phyloP scores from a whole-genome alignment of 2,329 filamentous ascomycete species.

The Teratosphaeria viscida region DNA sequence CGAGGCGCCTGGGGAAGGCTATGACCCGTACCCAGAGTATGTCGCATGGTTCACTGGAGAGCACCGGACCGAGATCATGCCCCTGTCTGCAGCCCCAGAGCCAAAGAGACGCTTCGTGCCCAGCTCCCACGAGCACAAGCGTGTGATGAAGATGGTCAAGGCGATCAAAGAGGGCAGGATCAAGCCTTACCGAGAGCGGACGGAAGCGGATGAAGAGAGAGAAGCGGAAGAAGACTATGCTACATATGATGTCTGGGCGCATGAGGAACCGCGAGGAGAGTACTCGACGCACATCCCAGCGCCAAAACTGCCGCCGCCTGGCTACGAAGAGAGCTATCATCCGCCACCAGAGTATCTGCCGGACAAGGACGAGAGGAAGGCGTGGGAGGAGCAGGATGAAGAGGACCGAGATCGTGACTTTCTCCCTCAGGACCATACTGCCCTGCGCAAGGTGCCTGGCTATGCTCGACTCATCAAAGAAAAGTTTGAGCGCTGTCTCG shows the following conservation, averaged over 20 bases:
- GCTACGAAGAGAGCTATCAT: conserved; percentile 94
- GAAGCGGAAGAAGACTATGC: conserved; percentile 61
- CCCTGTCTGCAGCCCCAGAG: conserved; percentile 84
- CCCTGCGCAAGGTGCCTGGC: conserved; percentile 82
- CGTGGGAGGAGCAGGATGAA: conserved; percentile 76
- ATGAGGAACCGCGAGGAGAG: conserved; percentile 71
- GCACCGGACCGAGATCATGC: conserved; percentile 78
- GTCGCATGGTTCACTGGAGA: conserved; percentile 90
- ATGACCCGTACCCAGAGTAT: conserved; percentile 86
- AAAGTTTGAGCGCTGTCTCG: conserved; percentile 87
- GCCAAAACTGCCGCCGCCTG: conserved; percentile 83
- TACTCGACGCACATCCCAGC: conserved; percentile 92
- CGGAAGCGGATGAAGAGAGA: conserved; percentile 44
- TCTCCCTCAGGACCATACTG: conserved; percentile 69
- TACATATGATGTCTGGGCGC: conserved; percentile 88
- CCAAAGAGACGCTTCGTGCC: conserved; percentile 92
- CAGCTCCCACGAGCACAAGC: conserved; percentile 92
- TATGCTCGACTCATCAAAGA: conserved; percentile 89
- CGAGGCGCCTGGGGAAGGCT: conserved; percentile 75
- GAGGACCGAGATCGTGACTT: conserved; percentile 89
- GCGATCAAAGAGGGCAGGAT: conserved; percentile 93
- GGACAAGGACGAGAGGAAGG: conserved; percentile 68
- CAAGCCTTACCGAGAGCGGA: conserved; percentile 71
- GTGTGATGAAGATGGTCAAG: conserved; percentile 92
- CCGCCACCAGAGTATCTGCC: conserved; percentile 91